Base-by-base conservation (phyloP, 257 asterid species). In the Knoxia roxburghii region DNA sequence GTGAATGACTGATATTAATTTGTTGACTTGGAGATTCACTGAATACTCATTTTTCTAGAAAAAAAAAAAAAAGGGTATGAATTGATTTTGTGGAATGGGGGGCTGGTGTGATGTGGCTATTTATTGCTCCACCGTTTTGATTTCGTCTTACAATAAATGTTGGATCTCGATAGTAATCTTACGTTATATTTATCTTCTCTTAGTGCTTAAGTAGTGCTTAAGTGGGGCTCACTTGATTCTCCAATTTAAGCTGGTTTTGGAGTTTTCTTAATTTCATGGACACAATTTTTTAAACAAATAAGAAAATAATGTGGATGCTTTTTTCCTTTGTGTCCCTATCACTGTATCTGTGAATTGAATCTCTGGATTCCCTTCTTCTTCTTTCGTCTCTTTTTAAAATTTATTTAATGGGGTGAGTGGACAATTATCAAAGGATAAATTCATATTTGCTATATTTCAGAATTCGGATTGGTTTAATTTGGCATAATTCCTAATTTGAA, bases 151-250 rank as follows among this genome's bases (percentile, higher is more conserved):
- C n/a, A n/a, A n/a, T n/a, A n/a, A n/a, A 50, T 2, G 11, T 2
- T 23, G 54, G 56, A n/a, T 50, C 27, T 50, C 27, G 7, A 49
- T 12, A 46, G 2, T 13, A 21, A 24, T 52, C 11, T 3, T 13
- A 41, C 9, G 6, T 9, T 37, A 2, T 6, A 51, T n/a, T 21
- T 52, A 52, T 52, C 21, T 62, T 27, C 46, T 27, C 18, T 17
- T 27, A 45, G 56, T 43, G 17, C 0, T 4, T 30, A 39, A 2
- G 14, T 30, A n/a, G n/a, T n/a, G n/a, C n/a, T n/a, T n/a, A n/a
- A n/a, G 41, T 58, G 65, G 45, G 69, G 46, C 59, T 27, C 69
- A n/a, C 32, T 14, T n/a, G 27, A 49, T 49, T 40, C 68, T 48
- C 51, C n/a, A 4, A 37, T 54, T 6, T 24, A 48, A 55, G 40